Evolutionary conservation across 73 alveolate genomes (phyloP).

Genomic region (Paramecium biaurelia): DNA sequence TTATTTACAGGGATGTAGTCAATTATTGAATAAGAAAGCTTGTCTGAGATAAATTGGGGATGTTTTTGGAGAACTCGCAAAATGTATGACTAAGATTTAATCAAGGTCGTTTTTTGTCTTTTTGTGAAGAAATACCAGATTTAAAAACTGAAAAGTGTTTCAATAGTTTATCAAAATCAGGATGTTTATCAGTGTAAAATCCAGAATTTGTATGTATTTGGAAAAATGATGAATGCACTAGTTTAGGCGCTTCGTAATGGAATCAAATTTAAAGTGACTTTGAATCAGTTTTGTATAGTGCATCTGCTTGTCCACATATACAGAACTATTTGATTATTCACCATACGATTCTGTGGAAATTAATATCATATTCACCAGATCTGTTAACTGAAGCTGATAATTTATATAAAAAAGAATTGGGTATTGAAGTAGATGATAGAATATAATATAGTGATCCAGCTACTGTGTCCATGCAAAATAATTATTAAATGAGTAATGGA

Average conservation of each 20-base stretch:
- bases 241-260: not conserved
- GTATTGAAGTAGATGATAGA: not conserved
- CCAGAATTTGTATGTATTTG: not conserved
- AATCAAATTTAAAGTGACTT: not conserved
- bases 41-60: not conserved
- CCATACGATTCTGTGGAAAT: not conserved
- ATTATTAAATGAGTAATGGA: not conserved
- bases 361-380: constrained; percentile 11
- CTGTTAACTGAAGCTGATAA: constrained; percentile 8
- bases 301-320: constrained; percentile 19
- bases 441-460: not conserved
- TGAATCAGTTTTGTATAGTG: not conserved
- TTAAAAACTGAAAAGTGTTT: not conserved
- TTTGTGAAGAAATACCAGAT: constrained; percentile 11
- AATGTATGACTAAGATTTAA: not conserved
- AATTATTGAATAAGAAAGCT: not conserved
- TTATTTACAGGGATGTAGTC: not conserved
- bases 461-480: not conserved
- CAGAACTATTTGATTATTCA: not conserved
- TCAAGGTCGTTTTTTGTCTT: not conserved
- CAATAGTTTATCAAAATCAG: not conserved
- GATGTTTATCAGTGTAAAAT: not conserved
- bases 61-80: not conserved
- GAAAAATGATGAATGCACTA: not conserved
- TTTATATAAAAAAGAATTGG: not conserved